phyloP scores from a whole-genome alignment of 2,329 filamentous ascomycete species.

The Cercospora sesami region DNA sequence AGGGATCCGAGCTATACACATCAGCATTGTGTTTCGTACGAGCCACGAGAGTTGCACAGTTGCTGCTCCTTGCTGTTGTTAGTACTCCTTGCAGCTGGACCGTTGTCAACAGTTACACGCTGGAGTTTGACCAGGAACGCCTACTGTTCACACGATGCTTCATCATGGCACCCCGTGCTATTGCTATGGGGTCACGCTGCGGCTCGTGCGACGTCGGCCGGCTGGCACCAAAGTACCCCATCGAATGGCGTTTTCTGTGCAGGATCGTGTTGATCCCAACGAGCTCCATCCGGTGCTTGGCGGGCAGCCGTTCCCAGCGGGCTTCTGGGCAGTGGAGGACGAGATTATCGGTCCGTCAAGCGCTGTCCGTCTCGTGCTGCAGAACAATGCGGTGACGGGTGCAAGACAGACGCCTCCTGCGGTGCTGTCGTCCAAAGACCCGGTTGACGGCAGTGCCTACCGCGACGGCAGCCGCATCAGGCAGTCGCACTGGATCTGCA shows the following conservation, averaged over 20 bases:
- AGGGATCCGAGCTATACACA: slow-evolving; percentile 22
- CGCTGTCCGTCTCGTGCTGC: slow-evolving; percentile 1
- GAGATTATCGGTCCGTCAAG: slow-evolving; percentile 2
- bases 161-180: slow-evolving; percentile 21
- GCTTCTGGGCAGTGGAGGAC: not conserved
- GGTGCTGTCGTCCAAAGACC: slow-evolving; percentile 18
- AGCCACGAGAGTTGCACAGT: slow-evolving; percentile 23
- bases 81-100: slow-evolving; percentile 16
- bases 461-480: not conserved
- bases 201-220: slow-evolving; percentile 26
- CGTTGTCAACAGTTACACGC: slow-evolving; percentile 25
- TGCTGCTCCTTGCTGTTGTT: slow-evolving; percentile 23
- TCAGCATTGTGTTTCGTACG: slow-evolving; percentile 23
- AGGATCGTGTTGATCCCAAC: slow-evolving; percentile 9
- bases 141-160: slow-evolving; percentile 18
- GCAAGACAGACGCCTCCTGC: slow-evolving; percentile 22
- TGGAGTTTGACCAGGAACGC: slow-evolving; percentile 22
- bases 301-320: not conserved
- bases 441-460: slow-evolving; percentile 22
- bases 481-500: slow-evolving; percentile 5
- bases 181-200: slow-evolving; percentile 21
- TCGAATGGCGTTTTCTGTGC: slow-evolving; percentile 12
- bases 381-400: slow-evolving; percentile 6
- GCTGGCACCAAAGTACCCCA: slow-evolving; percentile 18
- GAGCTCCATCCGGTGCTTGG: slow-evolving; percentile 4